Base-by-base conservation (phyloP, 2,329 filamentous ascomycete genomes). In the Fusarium odoratissimum region DNA sequence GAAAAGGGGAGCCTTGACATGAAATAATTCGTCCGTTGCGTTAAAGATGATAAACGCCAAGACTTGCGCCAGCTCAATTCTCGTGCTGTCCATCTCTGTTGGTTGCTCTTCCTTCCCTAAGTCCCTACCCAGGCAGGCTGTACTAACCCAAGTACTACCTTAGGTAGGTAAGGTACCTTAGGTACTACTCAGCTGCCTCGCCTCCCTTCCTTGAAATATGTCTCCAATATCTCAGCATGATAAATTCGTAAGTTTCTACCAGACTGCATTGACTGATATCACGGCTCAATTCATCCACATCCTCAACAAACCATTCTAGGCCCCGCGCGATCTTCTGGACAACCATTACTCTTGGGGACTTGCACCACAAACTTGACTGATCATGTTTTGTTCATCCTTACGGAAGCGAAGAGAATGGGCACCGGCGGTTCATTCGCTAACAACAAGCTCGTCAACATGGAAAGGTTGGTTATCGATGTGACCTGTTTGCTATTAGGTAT, bases 321-420 rank as follows among this genome's bases (percentile, higher is more conserved):
- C 5, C 41, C 6, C 17, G 23, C 21, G 16, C 12, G 9, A 45
- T 28, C 40, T 19, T 52, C 48, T 46, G 31, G 9, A 38, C 25
- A 16, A 12, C 13, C 13, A 51, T 56, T 38, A 35, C 35, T 38
- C 30, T 23, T 42, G 41, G 31, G 5, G 5, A 16, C 17, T 56
- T 21, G 4, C 30, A 35, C 21, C 33, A n/a, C 21, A 38, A 13
- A 55, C 30, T n/a, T n/a, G 19, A 25, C 52, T 16, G 40, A 60
- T 38, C 16, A 81, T 83, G 77, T 83, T 85, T 67, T 84, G 81
- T 55, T 80, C 82, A 8, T 82, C 81, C 8, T 75, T 87, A 4
- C 78, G 82, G 28, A 78, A 79, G 49, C 81, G 81, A 31, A 69
- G 77, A 10, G 77, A 79, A 33, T 86, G 83, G 84, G 76, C 78